Base-by-base conservation (phyloP, 805 yeast genomes). In the Cyberlindnera xylosilytica region DNA sequence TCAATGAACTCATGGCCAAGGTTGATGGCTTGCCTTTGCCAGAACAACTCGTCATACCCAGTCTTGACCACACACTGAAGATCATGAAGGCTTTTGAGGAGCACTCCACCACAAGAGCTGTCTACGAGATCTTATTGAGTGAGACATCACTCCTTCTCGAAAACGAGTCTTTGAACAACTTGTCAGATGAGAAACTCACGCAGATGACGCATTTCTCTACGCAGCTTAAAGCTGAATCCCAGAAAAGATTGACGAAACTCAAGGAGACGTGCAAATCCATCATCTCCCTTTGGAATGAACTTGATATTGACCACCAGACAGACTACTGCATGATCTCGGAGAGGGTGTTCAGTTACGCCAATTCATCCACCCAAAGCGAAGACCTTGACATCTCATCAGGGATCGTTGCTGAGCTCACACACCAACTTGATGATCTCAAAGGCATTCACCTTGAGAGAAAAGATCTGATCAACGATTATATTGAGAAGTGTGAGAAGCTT, bases 401-500 rank as follows among this genome's bases (percentile, higher is more conserved):
- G 4, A 39, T 48, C n/a, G 36, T 51, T 8, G 6, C 34, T 5
- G 51, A 52, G 16, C 29, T 55, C 6, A 9, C 36, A 9, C 37
- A 26, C 4, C 42, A 47, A 12, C 38, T 45, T 18, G 39, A 39
- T 8, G 51, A 47, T 30, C 45, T 44, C 36, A 18, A 26, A 45
- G 18, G n/a, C 36, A 16, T 41, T 26, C 31, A 49, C 49, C 24
- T 23, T 3, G 51, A 53, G 30, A 40, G 57, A 44, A 29, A 39
- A 3, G 19, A 19, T 1, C 40, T 53, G 18, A 20, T 46, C 7
- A 26, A 30, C 3, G 51, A 62, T 9, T 61, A 66, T 24, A 46
- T 65, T 6, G 45, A 56, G 2, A 66, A 72, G 15, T 81, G 87
- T 52, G 53, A 61, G 12, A 53, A 53, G 6, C 61, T 84, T 24